Conservation (phyloP, 495 filamentous ascomycete species). For the Xeromyces bisporus region DNA sequence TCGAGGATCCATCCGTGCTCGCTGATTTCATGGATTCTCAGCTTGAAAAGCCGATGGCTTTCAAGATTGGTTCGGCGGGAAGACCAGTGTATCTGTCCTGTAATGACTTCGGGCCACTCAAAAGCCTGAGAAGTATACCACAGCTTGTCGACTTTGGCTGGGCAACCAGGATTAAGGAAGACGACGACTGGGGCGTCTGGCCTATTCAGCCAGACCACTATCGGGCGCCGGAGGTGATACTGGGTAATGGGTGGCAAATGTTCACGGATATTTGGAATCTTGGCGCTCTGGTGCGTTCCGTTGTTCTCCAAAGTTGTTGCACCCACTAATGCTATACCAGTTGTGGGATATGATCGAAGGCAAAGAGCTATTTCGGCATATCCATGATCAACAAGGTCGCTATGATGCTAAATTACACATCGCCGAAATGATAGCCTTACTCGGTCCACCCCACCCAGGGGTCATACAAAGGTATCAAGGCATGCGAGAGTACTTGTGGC, state of each 20-base stretch:
- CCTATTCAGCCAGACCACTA: constrained; percentile 31
- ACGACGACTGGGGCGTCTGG: constrained; percentile 20
- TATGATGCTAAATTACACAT: constrained; percentile 26
- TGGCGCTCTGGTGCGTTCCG: constrained; percentile 28
- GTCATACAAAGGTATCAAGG: constrained; percentile 26
- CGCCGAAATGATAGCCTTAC: constrained; percentile 28
- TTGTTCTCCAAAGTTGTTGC: constrained; percentile 8
- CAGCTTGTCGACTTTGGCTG: constrained; percentile 85
- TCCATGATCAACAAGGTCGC: constrained; percentile 12
- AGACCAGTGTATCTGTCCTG: constrained; percentile 21
- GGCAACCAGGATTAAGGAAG: constrained; percentile 42
- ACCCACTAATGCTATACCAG: constrained; percentile 18
- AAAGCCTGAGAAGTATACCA: constrained; percentile 17
- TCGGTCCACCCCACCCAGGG: constrained; percentile 28
- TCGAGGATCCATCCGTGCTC: constrained; percentile 27
- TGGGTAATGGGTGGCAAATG: constrained; percentile 27
- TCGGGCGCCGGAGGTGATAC: constrained; percentile 29
- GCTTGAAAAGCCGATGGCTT: constrained; percentile 21
- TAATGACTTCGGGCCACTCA: constrained; percentile 25
- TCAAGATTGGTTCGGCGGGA: constrained; percentile 19
- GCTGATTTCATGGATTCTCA: constrained; percentile 22
- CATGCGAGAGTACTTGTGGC: constrained; percentile 20
- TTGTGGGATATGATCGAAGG: constrained; percentile 36
- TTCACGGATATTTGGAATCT: constrained; percentile 30
- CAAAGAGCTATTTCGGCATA: constrained; percentile 27